Evolutionary conservation across 768 basidiomycete species (phyloP).

Genomic region (Pleurotus djamor): DNA sequence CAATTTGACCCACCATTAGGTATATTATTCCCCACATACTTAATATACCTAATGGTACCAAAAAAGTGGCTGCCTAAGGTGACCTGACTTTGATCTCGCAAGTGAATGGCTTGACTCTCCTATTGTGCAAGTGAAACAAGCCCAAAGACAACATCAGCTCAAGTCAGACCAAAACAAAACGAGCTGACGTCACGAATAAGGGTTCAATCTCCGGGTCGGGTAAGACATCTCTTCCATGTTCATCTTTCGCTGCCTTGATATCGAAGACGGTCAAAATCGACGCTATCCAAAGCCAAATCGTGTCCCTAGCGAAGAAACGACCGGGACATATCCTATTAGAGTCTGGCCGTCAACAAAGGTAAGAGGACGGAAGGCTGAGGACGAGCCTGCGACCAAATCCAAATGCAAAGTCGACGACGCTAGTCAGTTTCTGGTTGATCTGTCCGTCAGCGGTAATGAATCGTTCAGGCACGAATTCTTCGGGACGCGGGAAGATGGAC

Average conservation of each 20-base stretch:
- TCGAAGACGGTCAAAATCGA: neutral
- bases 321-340: neutral
- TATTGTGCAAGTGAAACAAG: too few relatives aligned
- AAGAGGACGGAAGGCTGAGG: neutral
- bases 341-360: neutral
- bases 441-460: neutral
- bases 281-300: neutral
- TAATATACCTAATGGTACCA: too few relatives aligned
- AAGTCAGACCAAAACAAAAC: too few relatives aligned
- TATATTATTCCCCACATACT: too few relatives aligned
- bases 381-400: neutral
- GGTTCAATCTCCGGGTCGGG: neutral
- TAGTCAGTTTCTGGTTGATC: neutral
- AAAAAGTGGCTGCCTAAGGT: too few relatives aligned
- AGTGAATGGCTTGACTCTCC: too few relatives aligned
- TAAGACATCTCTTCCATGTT: neutral
- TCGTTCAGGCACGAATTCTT: neutral
- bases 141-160: too few relatives aligned
- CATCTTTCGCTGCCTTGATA: neutral
- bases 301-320: neutral
- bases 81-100: too few relatives aligned
- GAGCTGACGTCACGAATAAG: too few relatives aligned
- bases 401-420: neutral
- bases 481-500: neutral
- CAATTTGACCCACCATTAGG: too few relatives aligned